Evolutionary conservation across 768 basidiomycete species (phyloP).

Genomic region (Daedaleopsis sinensis): DNA sequence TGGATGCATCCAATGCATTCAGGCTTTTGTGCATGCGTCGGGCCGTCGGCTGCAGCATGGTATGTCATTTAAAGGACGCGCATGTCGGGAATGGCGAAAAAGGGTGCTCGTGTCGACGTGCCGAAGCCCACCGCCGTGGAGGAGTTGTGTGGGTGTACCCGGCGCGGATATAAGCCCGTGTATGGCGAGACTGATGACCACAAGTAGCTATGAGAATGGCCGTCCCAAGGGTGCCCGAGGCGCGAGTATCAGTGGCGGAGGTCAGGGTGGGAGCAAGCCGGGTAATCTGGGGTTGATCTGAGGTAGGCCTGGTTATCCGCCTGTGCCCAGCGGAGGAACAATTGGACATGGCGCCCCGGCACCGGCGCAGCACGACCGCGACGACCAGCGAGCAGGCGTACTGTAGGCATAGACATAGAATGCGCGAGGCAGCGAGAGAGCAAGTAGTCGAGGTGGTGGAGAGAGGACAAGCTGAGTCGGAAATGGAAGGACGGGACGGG

Average conservation of each 20-base stretch:
- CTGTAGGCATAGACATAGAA: neutral
- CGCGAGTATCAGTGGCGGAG: constrained; percentile 10
- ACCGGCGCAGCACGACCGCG: constrained; percentile 2
- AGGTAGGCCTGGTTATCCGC: constrained; percentile 11
- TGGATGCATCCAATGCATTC: no score
- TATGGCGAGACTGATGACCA: no score
- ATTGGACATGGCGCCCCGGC: constrained; percentile 14
- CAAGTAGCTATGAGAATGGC: neutral
- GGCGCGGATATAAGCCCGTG: neutral
- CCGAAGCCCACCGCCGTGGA: no score
- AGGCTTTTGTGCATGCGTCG: no score
- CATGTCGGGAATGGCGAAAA: no score
- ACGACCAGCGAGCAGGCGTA: neutral
- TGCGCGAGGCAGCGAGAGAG: neutral
- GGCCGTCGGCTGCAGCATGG: no score
- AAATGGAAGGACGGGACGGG: constrained; percentile 14
- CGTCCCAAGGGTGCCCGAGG: neutral
- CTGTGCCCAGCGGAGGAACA: constrained; percentile 8
- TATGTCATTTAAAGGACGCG: no score
- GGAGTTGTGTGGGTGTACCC: neutral
- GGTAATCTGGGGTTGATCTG: constrained; percentile 20
- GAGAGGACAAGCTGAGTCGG: constrained; percentile 18
- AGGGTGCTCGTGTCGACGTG: no score
- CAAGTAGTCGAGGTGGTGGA: constrained; percentile 9
- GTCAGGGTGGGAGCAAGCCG: constrained; percentile 8